Evolutionary conservation across 2,329 filamentous ascomycete genomes (phyloP).

Genomic region (Dryadomyces quercus-mongolicae): DNA sequence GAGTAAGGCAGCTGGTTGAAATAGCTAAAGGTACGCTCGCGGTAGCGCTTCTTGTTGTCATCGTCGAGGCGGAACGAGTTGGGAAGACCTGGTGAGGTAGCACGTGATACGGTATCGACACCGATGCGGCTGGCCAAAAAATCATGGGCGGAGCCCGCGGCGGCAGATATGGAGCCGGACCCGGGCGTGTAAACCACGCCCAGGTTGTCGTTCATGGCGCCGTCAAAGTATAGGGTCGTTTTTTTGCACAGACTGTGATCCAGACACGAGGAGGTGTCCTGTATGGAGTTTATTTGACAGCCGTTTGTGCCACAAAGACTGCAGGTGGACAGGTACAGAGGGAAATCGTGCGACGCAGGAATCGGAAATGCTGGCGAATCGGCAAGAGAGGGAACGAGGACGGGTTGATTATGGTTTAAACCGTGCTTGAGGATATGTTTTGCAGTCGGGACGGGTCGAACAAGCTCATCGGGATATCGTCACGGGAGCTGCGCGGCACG

Average conservation of each 20-base stretch:
- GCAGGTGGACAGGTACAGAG: not conserved
- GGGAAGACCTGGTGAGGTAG: slow-evolving; percentile 67
- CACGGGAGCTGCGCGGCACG: not conserved
- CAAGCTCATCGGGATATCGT: slow-evolving; percentile 5
- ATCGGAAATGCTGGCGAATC: not conserved
- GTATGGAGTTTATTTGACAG: not conserved
- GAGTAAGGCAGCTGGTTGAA: slow-evolving; percentile 80
- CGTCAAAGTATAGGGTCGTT: not conserved
- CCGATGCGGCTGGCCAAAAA: slow-evolving; percentile 27
- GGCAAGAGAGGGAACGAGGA: not conserved
- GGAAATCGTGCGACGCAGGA: not conserved
- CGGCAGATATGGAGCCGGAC: slow-evolving; percentile 23
- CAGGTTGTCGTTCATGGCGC: slow-evolving; percentile 23
- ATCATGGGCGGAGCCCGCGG: slow-evolving; percentile 22
- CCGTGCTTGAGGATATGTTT: not conserved
- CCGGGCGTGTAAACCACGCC: slow-evolving; percentile 11
- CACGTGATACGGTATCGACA: slow-evolving; percentile 65
- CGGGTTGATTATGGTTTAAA: not conserved
- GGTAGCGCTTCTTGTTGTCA: slow-evolving; percentile 52
- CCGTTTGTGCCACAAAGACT: not conserved
- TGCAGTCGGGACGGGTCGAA: not conserved
- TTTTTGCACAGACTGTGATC: not conserved
- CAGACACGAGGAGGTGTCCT: not conserved
- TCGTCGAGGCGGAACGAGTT: slow-evolving; percentile 34
- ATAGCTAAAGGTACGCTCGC: slow-evolving; percentile 88